Evolutionary conservation across 768 basidiomycete species (phyloP), one percentile per base, ranked within the genome.

Genomic region (Russula sp.): DNA sequence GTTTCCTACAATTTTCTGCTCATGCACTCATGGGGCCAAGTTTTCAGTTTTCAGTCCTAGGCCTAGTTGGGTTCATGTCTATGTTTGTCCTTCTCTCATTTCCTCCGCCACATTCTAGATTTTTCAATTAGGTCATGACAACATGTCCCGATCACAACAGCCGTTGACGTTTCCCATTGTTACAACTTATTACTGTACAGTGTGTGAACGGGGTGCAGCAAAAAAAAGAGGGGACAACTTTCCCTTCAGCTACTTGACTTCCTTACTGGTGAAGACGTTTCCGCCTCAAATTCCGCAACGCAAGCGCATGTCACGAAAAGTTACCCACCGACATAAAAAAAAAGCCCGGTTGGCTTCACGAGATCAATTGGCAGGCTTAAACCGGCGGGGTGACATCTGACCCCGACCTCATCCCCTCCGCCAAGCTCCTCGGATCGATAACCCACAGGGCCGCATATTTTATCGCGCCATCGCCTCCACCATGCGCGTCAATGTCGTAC

Each of bases 391-490:
- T 59, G 44, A 67, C 71, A 57, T 79, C 77, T 18, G 73, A 73
- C 60, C 78, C 78, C 18, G 74, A 73, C 60, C 79, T 70, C 75
- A 79, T 80, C 2, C 78, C 80, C 69, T 92, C 90, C 13, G 89
- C 85, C 65, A 94, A 74, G 77, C 90, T 92, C 54, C 90, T 78
- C 2, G 91, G 91, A 67, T 92, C 89, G 0, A 92, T 79, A 5
- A 89, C 77, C 90, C 90, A 92, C 32, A 93, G 73, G 3, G 81
- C 82, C 0, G 65, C 62, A 1, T 69, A 78, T 38, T 40, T 55
- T 20, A 68, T 69, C 0, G 52, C 62, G 2, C 34, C 62, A 26
- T 26, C 63, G n/a, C 49, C 63, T 36, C 53, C 49, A 22, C 34
- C 64, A 26, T 40, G 62, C 24, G 48, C 57, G 14, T 57, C 61